A percentile compares a stretch with the other conserved stretches of the same genome.
Conservation (phyloP, 768 basidiomycete genomes). For the Leccinum disarticulatum region DNA sequence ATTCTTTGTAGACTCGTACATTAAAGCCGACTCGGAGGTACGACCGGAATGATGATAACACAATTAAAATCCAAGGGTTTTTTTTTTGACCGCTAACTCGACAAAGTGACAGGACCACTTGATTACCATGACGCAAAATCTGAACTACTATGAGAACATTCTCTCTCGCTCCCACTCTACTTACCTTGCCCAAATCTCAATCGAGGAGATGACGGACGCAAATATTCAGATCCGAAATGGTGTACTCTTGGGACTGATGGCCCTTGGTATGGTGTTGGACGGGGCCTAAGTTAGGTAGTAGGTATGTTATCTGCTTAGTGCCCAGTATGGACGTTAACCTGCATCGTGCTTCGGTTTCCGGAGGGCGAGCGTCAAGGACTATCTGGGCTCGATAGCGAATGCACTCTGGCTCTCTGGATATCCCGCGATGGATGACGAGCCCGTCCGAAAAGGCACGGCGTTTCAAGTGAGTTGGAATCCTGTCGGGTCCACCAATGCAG, state of each 20-base stretch:
- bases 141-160: constrained; percentile 99
- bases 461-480: too few relatives aligned
- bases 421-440: too few relatives aligned
- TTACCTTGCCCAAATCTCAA: constrained; percentile 98
- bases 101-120: constrained; percentile 69
- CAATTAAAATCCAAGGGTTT: background rate
- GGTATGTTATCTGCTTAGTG: too few relatives aligned
- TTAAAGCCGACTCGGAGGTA: constrained; percentile 81
- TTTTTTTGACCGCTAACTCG: constrained; percentile 5
- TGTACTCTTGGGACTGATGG: constrained; percentile 94
- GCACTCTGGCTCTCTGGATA: too few relatives aligned
- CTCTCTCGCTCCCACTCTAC: constrained; percentile 98
- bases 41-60: background rate
- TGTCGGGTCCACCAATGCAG: too few relatives aligned
- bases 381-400: too few relatives aligned
- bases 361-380: too few relatives aligned
- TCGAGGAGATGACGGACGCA: constrained; percentile 96
- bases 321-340: too few relatives aligned
- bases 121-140: constrained; percentile 99
- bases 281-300: too few relatives aligned
- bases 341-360: too few relatives aligned
- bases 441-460: too few relatives aligned
- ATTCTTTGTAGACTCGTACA: constrained; percentile 76
- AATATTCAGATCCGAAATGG: constrained; percentile 98
- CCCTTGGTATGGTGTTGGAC: constrained; percentile 87